Conservation (phyloP, 768 basidiomycete genomes). For the Rhodocollybia butyracea region DNA sequence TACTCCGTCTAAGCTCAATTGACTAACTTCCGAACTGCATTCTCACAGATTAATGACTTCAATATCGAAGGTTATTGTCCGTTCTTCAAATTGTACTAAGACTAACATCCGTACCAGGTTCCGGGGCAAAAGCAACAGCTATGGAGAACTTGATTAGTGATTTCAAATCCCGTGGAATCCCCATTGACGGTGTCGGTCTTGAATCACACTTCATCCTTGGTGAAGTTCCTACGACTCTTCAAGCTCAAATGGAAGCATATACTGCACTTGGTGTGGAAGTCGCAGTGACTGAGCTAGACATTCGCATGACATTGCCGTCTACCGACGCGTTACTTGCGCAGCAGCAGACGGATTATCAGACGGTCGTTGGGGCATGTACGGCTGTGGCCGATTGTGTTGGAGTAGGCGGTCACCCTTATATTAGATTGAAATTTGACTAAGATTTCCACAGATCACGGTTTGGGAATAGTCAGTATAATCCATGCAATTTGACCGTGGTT, state of each 20-base stretch:
- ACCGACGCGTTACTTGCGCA: slow-evolving; percentile 32
- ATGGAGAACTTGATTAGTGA: slow-evolving; percentile 37
- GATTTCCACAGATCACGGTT: not conserved
- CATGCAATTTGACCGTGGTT: not conserved
- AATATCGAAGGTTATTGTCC: slow-evolving; percentile 24
- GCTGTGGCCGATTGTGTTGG: slow-evolving; percentile 19
- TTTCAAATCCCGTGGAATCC: slow-evolving; percentile 34
- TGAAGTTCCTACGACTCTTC: slow-evolving; percentile 31
- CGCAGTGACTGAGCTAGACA: slow-evolving; percentile 48
- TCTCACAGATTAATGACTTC: slow-evolving; percentile 29
- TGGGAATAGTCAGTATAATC: slow-evolving; percentile 8
- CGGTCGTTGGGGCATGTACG: slow-evolving; percentile 38
- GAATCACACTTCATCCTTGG: slow-evolving; percentile 43
- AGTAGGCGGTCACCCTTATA: slow-evolving; percentile 9
- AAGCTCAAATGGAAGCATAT: slow-evolving; percentile 34
- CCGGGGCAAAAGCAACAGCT: slow-evolving; percentile 40
- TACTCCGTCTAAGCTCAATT: no score
- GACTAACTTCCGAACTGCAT: no score
- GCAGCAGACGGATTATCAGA: slow-evolving; percentile 41
- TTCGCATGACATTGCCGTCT: slow-evolving; percentile 39
- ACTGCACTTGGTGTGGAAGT: slow-evolving; percentile 46
- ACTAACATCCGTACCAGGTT: no score
- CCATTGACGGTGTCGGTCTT: slow-evolving; percentile 47
- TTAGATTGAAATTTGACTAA: not conserved
- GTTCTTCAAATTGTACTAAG: no score